A percentile compares a stretch with the other conserved stretches of the same genome.
These are phyloP conservation scores for Peniophora sp. DNA, from an alignment of 1,284 basidiomycete species.

Conservation along the genomic window DNA sequence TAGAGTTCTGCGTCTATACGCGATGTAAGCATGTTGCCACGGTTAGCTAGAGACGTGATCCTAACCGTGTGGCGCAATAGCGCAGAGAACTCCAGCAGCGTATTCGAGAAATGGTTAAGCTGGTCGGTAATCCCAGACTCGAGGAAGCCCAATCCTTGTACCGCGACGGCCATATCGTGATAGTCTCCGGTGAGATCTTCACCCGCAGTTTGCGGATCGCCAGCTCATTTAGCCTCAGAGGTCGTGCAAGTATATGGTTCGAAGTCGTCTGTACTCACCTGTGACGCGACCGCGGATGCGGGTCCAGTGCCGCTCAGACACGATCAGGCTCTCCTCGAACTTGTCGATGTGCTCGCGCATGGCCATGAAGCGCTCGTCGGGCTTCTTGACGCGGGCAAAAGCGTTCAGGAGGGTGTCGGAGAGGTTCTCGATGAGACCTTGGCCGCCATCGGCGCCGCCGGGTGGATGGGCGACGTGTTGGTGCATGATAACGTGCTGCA, in stretches of 20 bases:
- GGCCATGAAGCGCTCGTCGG: slow-evolving; percentile 88
- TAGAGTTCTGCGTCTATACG: slow-evolving; percentile 71
- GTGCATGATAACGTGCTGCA: slow-evolving; percentile 93
- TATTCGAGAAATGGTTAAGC: slow-evolving; percentile 92
- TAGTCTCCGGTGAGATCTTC: slow-evolving; percentile 96
- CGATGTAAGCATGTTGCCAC: not conserved
- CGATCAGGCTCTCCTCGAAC: slow-evolving; percentile 84
- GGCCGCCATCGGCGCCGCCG: slow-evolving; percentile 58
- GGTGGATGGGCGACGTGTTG: slow-evolving; percentile 87
- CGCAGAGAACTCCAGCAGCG: slow-evolving; percentile 87
- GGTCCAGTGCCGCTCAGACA: slow-evolving; percentile 76
- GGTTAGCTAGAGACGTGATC: slow-evolving; percentile 8
- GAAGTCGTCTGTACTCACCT: slow-evolving; percentile 57
- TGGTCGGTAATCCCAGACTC: slow-evolving; percentile 98
- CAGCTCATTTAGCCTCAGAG: slow-evolving; percentile 78
- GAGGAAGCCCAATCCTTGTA: slow-evolving; percentile 94
- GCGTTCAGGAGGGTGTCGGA: slow-evolving; percentile 95
- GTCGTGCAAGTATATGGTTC: slow-evolving; percentile 25
- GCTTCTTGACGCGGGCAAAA: slow-evolving; percentile 91
- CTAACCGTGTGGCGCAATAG: slow-evolving; percentile 75
- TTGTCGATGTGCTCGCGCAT: slow-evolving; percentile 91
- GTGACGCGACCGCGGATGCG: slow-evolving; percentile 72
- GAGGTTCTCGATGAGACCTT: slow-evolving; percentile 87
- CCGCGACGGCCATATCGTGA: slow-evolving; percentile 90
- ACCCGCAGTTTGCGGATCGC: slow-evolving; percentile 56